A percentile compares a stretch with the other conserved stretches of the same genome.
phyloP scores from a whole-genome alignment of 2,329 filamentous ascomycete genomes.

The Saccharata proteae region DNA sequence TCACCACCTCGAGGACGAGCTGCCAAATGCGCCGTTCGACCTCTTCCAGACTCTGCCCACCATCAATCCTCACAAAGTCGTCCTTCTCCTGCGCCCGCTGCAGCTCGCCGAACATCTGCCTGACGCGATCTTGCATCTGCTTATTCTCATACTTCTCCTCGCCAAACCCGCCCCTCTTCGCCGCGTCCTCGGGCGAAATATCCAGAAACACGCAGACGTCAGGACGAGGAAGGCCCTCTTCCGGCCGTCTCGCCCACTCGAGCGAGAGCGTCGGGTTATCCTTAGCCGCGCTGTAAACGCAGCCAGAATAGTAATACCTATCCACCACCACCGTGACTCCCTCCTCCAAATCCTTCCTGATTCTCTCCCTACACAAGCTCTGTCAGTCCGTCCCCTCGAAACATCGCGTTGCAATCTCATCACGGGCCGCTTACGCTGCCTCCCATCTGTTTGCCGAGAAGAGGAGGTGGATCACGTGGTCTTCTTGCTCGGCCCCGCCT shows the following conservation, averaged over 20 bases:
- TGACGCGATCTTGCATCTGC: slow-evolving; percentile 69
- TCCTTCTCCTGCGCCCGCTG: slow-evolving; percentile 37
- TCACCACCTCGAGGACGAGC: slow-evolving; percentile 15
- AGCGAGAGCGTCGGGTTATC: slow-evolving; percentile 56
- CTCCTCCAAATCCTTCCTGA: slow-evolving; percentile 13
- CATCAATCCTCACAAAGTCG: slow-evolving; percentile 44
- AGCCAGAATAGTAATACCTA: slow-evolving; percentile 89
- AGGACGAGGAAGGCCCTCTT: slow-evolving; percentile 74
- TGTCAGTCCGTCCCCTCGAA: slow-evolving; percentile 1
- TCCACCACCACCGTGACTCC: slow-evolving; percentile 76
- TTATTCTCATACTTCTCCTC: slow-evolving; percentile 78
- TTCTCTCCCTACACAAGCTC: not conserved
- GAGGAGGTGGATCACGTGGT: slow-evolving; percentile 80
- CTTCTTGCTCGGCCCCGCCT: slow-evolving; percentile 60
- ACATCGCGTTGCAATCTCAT: not conserved
- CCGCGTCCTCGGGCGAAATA: slow-evolving; percentile 60
- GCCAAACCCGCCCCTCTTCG: slow-evolving; percentile 73
- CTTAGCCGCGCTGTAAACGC: slow-evolving; percentile 88
- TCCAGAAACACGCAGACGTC: slow-evolving; percentile 84
- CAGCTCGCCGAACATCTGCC: slow-evolving; percentile 55
- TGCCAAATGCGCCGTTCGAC: slow-evolving; percentile 30
- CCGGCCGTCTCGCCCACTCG: slow-evolving; percentile 71
- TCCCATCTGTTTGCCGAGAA: slow-evolving; percentile 93
- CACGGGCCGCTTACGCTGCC: slow-evolving; percentile 25
- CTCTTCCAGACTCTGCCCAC: slow-evolving; percentile 37